Evolutionary conservation across 202 grass and related monocot species (phyloP).

Genomic region (Setaria italica): DNA sequence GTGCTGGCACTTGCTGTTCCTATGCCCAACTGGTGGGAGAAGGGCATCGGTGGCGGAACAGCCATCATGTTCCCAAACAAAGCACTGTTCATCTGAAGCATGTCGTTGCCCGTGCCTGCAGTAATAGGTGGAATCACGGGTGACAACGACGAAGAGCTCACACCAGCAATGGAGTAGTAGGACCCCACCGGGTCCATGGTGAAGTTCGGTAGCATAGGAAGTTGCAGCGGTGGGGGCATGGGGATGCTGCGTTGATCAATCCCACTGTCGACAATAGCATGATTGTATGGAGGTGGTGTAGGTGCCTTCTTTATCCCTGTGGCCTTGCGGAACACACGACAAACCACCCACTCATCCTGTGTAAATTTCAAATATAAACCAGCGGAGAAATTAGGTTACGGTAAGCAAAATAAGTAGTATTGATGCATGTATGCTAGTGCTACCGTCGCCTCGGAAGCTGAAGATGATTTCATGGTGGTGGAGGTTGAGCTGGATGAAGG

Average conservation of each 20-base stretch:
- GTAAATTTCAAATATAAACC: not conserved
- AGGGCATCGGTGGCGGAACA: not conserved
- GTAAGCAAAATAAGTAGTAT: not conserved
- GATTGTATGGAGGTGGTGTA: not conserved
- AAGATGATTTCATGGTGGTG: not conserved
- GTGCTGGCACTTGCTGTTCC: not conserved
- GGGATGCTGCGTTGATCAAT: constrained; percentile 22
- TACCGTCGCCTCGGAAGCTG: constrained; percentile 41
- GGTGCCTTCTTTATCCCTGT: constrained; percentile 47
- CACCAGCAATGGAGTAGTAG: not conserved
- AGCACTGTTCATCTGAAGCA: not conserved
- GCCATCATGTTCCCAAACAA: constrained; percentile 14
- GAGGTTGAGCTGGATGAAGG: constrained; percentile 19
- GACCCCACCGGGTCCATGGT: constrained; percentile 7
- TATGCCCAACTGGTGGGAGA: not conserved
- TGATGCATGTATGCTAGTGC: not conserved
- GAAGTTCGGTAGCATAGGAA: not conserved
- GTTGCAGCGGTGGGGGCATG: not conserved
- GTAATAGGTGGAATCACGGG: not conserved
- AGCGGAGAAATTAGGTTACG: not conserved
- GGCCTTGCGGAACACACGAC: constrained; percentile 67
- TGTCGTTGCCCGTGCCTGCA: not conserved
- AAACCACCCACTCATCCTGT: constrained; percentile 77
- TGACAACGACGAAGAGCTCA: not conserved
- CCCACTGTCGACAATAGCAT: not conserved